Conservation (phyloP, 371 early-diverging fungal species). For the Zopfochytrium polystomum region DNA sequence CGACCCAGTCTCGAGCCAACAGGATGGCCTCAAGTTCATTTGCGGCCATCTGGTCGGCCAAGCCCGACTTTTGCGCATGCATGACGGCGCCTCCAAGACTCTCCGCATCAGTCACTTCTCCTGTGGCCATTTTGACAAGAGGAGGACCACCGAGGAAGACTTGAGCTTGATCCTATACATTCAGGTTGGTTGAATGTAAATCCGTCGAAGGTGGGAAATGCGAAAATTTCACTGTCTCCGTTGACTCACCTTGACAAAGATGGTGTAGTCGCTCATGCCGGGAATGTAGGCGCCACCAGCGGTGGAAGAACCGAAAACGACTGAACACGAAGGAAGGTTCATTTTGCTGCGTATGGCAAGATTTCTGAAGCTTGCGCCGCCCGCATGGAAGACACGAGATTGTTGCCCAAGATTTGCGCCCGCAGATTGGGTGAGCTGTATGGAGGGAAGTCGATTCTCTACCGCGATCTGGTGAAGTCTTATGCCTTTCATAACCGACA, state of each 20-base stretch:
- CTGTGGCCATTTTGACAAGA: constrained; percentile 73
- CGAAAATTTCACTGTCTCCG: no score
- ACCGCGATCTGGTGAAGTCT: constrained; percentile 59
- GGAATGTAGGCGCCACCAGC: constrained; percentile 77
- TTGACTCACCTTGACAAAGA: constrained; percentile 66
- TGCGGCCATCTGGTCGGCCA: constrained; percentile 28
- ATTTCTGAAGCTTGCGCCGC: constrained; percentile 67
- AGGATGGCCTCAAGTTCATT: constrained; percentile 30
- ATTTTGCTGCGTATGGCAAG: constrained; percentile 66
- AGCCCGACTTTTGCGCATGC: constrained; percentile 55
- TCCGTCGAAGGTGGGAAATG: no score
- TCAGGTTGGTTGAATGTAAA: not conserved
- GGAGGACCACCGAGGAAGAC: constrained; percentile 77
- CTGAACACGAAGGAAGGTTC: constrained; percentile 63
- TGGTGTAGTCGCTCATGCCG: constrained; percentile 72
- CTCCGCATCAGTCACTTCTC: constrained; percentile 69
- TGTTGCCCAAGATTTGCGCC: constrained; percentile 47
- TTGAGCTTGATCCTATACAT: constrained; percentile 59
- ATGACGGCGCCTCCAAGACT: constrained; percentile 73
- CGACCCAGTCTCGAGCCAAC: constrained; percentile 36
- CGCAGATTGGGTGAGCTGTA: constrained; percentile 63
- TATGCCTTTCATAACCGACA: constrained; percentile 53
- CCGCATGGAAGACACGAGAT: constrained; percentile 68
- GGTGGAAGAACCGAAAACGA: constrained; percentile 75
- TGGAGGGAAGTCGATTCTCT: constrained; percentile 60